A percentile compares a stretch with the other conserved stretches of the same genome.
These are phyloP conservation scores for Excoecaria agallocha DNA, from an alignment of 345 rosid genomes.

Conservation along the genomic window DNA sequence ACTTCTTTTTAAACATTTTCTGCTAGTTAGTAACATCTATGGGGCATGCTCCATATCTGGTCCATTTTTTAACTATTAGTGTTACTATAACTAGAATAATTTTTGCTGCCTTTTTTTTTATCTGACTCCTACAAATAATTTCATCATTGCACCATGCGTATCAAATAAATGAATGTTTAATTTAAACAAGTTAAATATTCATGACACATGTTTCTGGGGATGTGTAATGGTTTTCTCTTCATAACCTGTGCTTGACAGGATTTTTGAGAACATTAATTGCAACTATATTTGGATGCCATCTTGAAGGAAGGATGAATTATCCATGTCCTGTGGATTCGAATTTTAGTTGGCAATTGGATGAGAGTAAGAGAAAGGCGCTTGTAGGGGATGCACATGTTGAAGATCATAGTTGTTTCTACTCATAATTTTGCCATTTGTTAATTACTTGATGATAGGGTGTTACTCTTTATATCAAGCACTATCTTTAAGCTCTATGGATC, in stretches of 20 bases:
- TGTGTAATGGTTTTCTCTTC: background rate
- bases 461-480: background rate
- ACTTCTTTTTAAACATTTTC: background rate
- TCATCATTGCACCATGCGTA: background rate
- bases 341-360: background rate
- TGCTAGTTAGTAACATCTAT: background rate
- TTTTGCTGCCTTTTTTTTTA: background rate
- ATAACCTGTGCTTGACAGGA: background rate
- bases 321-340: background rate
- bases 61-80: background rate
- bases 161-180: background rate
- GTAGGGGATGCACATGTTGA: background rate
- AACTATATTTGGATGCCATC: slow-evolving; percentile 2
- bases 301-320: background rate
- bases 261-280: background rate
- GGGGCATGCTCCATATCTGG: background rate
- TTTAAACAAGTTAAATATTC: background rate
- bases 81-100: background rate
- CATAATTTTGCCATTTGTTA: background rate
- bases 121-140: background rate
- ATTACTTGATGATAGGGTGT: background rate
- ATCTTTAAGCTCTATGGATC: background rate
- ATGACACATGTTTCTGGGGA: background rate
- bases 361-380: background rate
- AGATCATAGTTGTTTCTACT: background rate